These are phyloP conservation scores for Myxozyma melibiosi DNA, from an alignment of 805 yeast species.

Conservation along the genomic window DNA sequence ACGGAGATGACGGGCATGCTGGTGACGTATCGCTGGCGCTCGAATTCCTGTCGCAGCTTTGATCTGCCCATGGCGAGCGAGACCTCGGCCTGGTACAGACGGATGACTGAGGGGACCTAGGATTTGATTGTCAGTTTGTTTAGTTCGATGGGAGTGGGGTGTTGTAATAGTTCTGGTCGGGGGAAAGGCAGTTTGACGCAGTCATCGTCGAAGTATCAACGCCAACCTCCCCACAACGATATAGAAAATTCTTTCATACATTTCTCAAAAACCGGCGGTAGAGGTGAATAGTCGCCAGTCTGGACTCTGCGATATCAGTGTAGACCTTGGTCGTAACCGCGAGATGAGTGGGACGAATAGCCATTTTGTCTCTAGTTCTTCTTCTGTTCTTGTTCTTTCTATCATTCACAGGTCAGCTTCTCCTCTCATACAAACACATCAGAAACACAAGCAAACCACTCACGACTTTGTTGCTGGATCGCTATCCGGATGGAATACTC, in stretches of 20 bases:
- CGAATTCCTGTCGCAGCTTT: slow-evolving; percentile 85
- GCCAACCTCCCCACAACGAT: neutral
- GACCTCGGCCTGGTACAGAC: slow-evolving; percentile 71
- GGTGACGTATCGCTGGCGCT: slow-evolving; percentile 73
- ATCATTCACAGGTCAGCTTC: too few relatives aligned
- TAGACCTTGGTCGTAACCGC: slow-evolving; percentile 79
- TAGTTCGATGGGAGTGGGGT: too few relatives aligned
- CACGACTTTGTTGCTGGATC: too few relatives aligned
- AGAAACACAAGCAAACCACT: too few relatives aligned
- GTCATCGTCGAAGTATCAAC: too few relatives aligned
- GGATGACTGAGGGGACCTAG: slow-evolving; percentile 59
- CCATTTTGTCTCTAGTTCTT: slow-evolving; percentile 40
- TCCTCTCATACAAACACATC: too few relatives aligned
- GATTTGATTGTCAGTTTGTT: too few relatives aligned
- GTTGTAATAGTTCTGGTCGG: too few relatives aligned
- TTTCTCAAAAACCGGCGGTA: slow-evolving; percentile 72
- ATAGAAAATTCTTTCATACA: slow-evolving; percentile 39
- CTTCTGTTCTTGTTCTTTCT: too few relatives aligned
- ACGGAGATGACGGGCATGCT: slow-evolving; percentile 69
- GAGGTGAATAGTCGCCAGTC: slow-evolving; percentile 63
- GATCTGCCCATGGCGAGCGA: slow-evolving; percentile 80
- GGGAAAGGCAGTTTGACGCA: too few relatives aligned
- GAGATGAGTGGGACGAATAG: slow-evolving; percentile 78
- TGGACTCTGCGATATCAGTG: slow-evolving; percentile 60
- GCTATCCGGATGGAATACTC: neutral